Conservation (phyloP, 2,329 filamentous ascomycete genomes). For the Camillea tinctor region DNA sequence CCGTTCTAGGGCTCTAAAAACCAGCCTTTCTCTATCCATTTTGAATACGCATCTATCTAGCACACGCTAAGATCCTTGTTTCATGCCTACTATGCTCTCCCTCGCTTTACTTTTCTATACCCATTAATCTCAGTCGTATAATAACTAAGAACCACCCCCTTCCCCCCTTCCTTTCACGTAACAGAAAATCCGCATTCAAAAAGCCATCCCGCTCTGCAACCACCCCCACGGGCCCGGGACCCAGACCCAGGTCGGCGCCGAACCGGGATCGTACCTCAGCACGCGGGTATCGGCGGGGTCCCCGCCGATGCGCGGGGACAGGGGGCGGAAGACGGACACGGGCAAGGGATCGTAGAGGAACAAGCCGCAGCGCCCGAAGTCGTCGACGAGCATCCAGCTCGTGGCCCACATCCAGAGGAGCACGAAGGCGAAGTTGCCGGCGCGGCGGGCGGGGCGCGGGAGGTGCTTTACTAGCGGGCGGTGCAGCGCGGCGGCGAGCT, state of each 20-base stretch:
- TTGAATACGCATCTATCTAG: no score
- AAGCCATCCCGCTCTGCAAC: conserved; percentile 50
- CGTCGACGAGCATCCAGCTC: conserved; percentile 66
- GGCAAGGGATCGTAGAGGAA: conserved; percentile 86
- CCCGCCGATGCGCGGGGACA: conserved; percentile 60
- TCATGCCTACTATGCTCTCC: no score
- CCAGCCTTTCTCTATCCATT: neutral
- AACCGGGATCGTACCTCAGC: conserved; percentile 63
- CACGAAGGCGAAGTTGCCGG: conserved; percentile 61
- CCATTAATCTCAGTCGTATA: no score
- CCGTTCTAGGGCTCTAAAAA: no score
- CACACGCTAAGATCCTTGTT: no score
- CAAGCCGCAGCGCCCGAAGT: conserved; percentile 70
- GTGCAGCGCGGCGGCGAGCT: conserved; percentile 13
- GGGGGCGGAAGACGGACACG: conserved; percentile 63
- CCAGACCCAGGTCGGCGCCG: conserved; percentile 54
- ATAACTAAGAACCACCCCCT: no score
- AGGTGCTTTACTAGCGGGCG: conserved; percentile 23
- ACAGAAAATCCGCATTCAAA: conserved; percentile 19
- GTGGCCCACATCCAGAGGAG: conserved; percentile 68
- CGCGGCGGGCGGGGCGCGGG: conserved; percentile 47
- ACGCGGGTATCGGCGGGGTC: neutral
- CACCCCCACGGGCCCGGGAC: conserved; percentile 51
- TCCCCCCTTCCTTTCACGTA: conserved; percentile 6
- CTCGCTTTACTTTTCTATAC: no score